A percentile compares a stretch with the other conserved stretches of the same genome.
Conservation (phyloP, 495 filamentous ascomycete genomes). For the Penicillium argentinense region DNA sequence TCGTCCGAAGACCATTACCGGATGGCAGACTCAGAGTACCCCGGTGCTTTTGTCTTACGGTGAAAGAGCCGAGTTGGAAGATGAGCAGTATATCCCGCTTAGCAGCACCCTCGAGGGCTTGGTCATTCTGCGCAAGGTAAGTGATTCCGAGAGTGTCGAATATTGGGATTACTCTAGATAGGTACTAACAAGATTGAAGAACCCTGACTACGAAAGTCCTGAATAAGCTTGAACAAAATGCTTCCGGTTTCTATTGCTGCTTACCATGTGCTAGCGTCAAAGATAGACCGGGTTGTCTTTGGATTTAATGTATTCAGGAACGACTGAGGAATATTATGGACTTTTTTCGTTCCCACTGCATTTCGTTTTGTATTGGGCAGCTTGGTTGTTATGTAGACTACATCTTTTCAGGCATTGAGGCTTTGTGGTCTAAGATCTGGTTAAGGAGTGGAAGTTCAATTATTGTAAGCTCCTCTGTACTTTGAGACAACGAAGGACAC, state of each 20-base stretch:
- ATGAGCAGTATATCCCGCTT: slow-evolving; percentile 92
- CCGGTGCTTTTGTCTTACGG: slow-evolving; percentile 90
- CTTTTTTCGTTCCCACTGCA: slow-evolving; percentile 14
- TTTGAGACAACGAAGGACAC: no score
- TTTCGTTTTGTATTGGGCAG: slow-evolving; percentile 10
- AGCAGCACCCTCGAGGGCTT: slow-evolving; percentile 90
- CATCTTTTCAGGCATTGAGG: no score
- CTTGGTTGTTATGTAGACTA: slow-evolving; percentile 12
- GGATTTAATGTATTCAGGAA: slow-evolving; percentile 44
- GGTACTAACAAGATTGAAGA: slow-evolving; percentile 43
- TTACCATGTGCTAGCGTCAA: slow-evolving; percentile 15
- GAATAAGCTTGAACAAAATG: slow-evolving; percentile 31
- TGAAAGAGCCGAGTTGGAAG: slow-evolving; percentile 94
- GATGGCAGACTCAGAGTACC: slow-evolving; percentile 99
- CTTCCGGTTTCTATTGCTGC: slow-evolving; percentile 17
- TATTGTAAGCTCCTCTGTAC: no score
- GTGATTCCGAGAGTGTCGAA: no score
- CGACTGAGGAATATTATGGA: slow-evolving; percentile 38
- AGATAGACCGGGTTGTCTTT: slow-evolving; percentile 28
- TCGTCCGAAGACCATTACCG: slow-evolving; percentile 96
- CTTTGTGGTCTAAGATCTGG: no score
- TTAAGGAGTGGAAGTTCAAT: no score
- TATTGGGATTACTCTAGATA: no score
- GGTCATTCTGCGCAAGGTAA: slow-evolving; percentile 95
- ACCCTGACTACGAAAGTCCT: slow-evolving; percentile 54